Evolutionary conservation across 768 basidiomycete species (phyloP).

Genomic region (Lactifluus echinatus): DNA sequence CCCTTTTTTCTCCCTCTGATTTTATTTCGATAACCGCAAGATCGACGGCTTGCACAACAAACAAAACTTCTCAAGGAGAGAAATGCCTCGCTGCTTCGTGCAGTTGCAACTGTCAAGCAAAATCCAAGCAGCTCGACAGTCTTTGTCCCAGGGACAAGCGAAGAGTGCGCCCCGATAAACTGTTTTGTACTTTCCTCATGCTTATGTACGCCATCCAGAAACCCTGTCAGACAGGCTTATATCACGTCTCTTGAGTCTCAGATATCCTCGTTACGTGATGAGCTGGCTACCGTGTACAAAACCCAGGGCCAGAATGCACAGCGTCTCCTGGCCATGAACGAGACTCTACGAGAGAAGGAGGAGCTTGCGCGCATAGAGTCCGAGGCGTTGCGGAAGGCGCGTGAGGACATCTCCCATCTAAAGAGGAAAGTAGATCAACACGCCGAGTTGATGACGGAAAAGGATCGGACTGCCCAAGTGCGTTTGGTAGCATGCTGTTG

Average conservation of each 20-base stretch:
- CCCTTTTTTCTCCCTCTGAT: slow-evolving; percentile 19
- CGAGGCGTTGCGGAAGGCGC: slow-evolving; percentile 67
- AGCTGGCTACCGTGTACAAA: slow-evolving; percentile 91
- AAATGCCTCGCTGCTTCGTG: slow-evolving; percentile 80
- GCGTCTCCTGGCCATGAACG: slow-evolving; percentile 86
- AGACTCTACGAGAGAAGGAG: slow-evolving; percentile 89
- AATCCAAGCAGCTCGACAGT: slow-evolving; percentile 57
- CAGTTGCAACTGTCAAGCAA: slow-evolving; percentile 62
- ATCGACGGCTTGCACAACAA: slow-evolving; percentile 86
- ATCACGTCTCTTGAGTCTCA: slow-evolving; percentile 89
- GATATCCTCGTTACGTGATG: slow-evolving; percentile 84
- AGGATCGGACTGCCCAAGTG: slow-evolving; percentile 85
- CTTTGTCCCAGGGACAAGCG: slow-evolving; percentile 48
- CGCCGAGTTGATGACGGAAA: slow-evolving; percentile 77
- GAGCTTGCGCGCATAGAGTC: slow-evolving; percentile 75
- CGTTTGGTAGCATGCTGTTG: slow-evolving; percentile 1
- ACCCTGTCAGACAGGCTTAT: slow-evolving; percentile 81
- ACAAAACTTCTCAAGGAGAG: slow-evolving; percentile 87
- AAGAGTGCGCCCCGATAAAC: slow-evolving; percentile 53
- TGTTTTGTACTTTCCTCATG: neutral
- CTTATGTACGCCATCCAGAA: slow-evolving; percentile 34
- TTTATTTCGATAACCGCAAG: slow-evolving; percentile 33
- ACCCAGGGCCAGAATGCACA: slow-evolving; percentile 95
- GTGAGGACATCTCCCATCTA: slow-evolving; percentile 65
- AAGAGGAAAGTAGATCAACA: slow-evolving; percentile 77